Conservation (phyloP, 805 yeast genomes). For the Hanseniaspora occidentalis region DNA sequence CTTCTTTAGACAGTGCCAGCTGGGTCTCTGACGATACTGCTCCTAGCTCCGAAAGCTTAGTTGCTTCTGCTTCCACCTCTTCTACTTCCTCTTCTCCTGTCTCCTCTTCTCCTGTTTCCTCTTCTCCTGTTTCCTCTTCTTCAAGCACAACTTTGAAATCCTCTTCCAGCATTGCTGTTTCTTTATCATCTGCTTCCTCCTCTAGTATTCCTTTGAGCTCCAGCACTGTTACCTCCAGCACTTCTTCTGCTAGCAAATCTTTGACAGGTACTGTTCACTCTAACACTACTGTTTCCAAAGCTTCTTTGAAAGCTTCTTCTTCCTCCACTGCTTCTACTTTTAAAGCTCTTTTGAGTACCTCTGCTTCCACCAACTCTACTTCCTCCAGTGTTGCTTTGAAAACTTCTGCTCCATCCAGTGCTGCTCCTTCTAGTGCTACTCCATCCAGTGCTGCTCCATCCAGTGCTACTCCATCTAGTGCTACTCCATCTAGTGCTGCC, state of each 20-base stretch:
- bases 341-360: background rate
- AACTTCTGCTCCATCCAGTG: background rate
- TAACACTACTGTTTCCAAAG: background rate
- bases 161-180: slow-evolving; percentile 1
- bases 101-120: slow-evolving; percentile 16
- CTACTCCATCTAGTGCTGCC: background rate
- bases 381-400: background rate
- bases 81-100: slow-evolving; percentile 43
- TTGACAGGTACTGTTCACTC: background rate
- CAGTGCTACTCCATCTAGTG: background rate
- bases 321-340: background rate
- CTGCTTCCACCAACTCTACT: background rate
- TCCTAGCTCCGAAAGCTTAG: background rate
- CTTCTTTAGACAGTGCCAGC: background rate
- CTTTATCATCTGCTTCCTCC: slow-evolving; percentile 1
- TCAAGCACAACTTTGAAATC: background rate
- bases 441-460: background rate
- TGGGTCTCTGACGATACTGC: slow-evolving; percentile 2
- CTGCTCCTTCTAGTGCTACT: background rate
- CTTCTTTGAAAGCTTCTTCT: background rate
- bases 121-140: slow-evolving; percentile 1
- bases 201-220: slow-evolving; percentile 1
- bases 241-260: background rate
- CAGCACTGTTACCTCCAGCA: background rate
- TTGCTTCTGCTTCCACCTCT: slow-evolving; percentile 36